Evolutionary conservation across 2,329 filamentous ascomycete genomes (phyloP).

Genomic region (Diaporthe australafricana): DNA sequence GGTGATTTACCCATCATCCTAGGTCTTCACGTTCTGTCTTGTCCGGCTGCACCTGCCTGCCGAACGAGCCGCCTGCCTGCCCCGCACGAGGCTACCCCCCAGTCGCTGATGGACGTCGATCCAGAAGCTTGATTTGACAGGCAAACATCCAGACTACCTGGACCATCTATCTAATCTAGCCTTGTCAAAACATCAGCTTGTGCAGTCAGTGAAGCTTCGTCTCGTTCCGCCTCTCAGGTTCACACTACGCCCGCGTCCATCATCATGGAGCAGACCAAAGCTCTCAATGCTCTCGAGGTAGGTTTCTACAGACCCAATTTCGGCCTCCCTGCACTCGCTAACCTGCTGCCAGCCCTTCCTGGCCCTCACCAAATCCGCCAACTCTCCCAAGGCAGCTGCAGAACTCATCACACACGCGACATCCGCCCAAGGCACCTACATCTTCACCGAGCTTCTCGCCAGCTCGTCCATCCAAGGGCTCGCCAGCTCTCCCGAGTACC

Average conservation of each 20-base stretch:
- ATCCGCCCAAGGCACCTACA: constrained; percentile 87
- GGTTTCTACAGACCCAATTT: constrained; percentile 35
- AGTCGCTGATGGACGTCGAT: constrained; percentile 28
- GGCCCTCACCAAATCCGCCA: constrained; percentile 86
- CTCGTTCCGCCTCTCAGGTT: neutral
- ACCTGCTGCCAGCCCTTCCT: constrained; percentile 80
- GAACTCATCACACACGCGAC: constrained; percentile 91
- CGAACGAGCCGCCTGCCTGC: constrained; percentile 8
- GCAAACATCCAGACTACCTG: neutral
- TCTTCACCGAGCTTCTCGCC: constrained; percentile 94
- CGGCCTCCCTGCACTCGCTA: neutral
- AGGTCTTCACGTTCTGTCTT: neutral
- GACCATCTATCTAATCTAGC: neutral
- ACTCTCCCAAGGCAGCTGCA: constrained; percentile 83
- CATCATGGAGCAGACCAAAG: constrained; percentile 79
- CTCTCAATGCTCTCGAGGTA: constrained; percentile 73
- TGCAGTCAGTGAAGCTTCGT: neutral
- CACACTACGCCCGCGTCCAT: neutral
- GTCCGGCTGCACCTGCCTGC: constrained; percentile 26
- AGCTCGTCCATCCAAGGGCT: constrained; percentile 83
- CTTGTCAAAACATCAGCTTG: constrained; percentile 5
- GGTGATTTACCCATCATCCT: neutral
- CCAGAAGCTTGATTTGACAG: constrained; percentile 25
- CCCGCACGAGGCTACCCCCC: neutral
- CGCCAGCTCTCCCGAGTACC: constrained; percentile 61